phyloP scores from a whole-genome alignment of 371 early-diverging fungal genomes.

The Syncephalastrum monosporum region DNA sequence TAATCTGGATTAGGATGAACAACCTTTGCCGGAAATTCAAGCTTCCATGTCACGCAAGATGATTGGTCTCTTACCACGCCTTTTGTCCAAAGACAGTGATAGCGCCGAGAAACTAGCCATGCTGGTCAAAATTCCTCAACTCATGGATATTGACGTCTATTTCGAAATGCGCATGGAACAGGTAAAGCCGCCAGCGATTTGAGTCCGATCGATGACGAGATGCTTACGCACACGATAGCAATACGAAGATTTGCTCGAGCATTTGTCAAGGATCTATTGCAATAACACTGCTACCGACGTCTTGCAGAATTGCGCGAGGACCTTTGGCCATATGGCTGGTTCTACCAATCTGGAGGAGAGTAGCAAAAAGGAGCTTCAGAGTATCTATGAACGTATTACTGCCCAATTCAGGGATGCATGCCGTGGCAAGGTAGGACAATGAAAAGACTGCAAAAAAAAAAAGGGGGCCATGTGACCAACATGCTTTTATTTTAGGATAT shows the following conservation, averaged over 20 bases:
- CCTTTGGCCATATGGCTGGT: constrained; percentile 45
- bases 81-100: constrained; percentile 67
- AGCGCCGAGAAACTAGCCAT: constrained; percentile 54
- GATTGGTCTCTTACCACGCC: constrained; percentile 53
- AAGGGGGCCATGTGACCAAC: constrained; percentile 16
- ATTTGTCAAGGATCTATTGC: constrained; percentile 53
- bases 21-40: constrained; percentile 22
- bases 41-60: constrained; percentile 58
- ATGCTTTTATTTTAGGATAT: constrained; percentile 35
- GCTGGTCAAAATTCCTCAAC: constrained; percentile 53
- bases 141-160: constrained; percentile 64
- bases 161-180: constrained; percentile 63
- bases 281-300: constrained; percentile 45
- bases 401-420: constrained; percentile 45
- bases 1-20: constrained; percentile 17
- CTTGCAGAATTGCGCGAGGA: constrained; percentile 30
- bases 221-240: constrained; percentile 22
- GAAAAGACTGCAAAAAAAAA: too few relatives aligned
- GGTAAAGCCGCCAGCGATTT: constrained; percentile 25
- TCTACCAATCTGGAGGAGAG: constrained; percentile 34
- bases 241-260: constrained; percentile 63
- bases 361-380: constrained; percentile 33
- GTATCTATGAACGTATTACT: constrained; percentile 39
- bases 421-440: constrained; percentile 27
- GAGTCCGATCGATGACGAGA: not conserved